These are phyloP conservation scores for Eimeria sp. DNA, from an alignment of 169 alveolate species.

Conservation along the genomic window DNA sequence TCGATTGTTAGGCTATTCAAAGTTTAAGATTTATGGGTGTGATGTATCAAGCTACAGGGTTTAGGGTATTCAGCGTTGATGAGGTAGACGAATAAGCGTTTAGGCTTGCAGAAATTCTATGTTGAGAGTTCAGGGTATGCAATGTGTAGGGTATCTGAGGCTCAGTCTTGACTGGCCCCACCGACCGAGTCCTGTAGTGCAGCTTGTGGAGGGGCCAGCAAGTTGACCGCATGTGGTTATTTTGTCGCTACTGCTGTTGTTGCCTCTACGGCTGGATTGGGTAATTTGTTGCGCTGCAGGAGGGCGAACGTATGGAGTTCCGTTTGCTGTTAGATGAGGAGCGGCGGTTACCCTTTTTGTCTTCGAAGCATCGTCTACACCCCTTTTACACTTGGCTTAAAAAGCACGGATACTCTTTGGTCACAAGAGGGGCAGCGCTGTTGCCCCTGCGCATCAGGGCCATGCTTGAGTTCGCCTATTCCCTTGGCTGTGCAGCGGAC, in stretches of 20 bases:
- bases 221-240: background rate
- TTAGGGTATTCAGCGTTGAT: background rate
- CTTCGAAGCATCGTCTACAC: conserved; percentile 75
- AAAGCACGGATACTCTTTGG: conserved; percentile 58
- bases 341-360: conserved; percentile 65
- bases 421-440: conserved; percentile 27
- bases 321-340: conserved; percentile 72
- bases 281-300: conserved; percentile 11
- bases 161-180: background rate
- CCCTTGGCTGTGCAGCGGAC: background rate
- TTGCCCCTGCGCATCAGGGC: conserved; percentile 59
- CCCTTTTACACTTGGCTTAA: conserved; percentile 74
- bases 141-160: background rate
- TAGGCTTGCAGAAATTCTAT: background rate
- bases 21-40: background rate
- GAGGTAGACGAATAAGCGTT: background rate
- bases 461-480: conserved; percentile 32
- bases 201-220: background rate
- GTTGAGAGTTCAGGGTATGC: background rate
- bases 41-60: background rate
- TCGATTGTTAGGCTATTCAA: background rate
- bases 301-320: conserved; percentile 83
- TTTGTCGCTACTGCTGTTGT: background rate
- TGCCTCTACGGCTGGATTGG: background rate
- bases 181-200: background rate